Evolutionary conservation across 352 stramenopile species (phyloP), one percentile per base, ranked within the genome.

Genomic region (Phytopythium delawarense): DNA sequence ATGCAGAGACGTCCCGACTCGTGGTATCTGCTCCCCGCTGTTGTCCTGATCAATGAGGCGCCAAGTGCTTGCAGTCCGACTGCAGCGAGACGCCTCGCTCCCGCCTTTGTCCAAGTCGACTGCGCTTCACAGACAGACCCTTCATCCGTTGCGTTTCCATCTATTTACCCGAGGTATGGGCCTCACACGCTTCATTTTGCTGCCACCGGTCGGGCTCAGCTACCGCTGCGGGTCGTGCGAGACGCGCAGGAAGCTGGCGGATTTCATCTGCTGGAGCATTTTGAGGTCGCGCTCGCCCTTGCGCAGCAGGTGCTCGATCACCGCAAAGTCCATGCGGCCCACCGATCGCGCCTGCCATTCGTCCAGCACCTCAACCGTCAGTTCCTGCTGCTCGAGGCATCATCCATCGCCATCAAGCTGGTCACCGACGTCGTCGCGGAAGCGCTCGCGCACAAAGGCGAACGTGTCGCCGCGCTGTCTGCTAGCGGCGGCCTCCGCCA

Each of bases 271-370:
- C 56, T 80, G 67, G 45, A 93, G 72, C 76, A 91, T 86, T 74
- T 93, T 91, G 44, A 95, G 67, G 56, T 95, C 84, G 18, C 84
- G 81, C 63, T 95, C 77, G 4, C 86, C 86, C 55, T 95, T 95
- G 69, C 86, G 86, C 61, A 95, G 66, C 72, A 95, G 75, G 51
- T 93, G 82, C 76, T 95, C 86, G 60, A 95, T 93, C 63, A 89
- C 70, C 11, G 74, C 69, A 66, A 95, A 95, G 69, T 93, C 79
- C 63, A 78, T 88, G 40, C 84, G 78, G 9, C 79, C 70, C 28
- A 93, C 82, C 5, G 76, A 77, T 0, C 50, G 46, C 18, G 71
- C 86, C 78, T 93, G 39, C 32, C 25, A 11, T 52, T 28, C 25
- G 25, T 28, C 7, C n/a, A 32, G 21, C 20, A 53, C 25, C 7